Conservation (phyloP, 2,329 filamentous ascomycete species). For the Penicillium sp. region DNA sequence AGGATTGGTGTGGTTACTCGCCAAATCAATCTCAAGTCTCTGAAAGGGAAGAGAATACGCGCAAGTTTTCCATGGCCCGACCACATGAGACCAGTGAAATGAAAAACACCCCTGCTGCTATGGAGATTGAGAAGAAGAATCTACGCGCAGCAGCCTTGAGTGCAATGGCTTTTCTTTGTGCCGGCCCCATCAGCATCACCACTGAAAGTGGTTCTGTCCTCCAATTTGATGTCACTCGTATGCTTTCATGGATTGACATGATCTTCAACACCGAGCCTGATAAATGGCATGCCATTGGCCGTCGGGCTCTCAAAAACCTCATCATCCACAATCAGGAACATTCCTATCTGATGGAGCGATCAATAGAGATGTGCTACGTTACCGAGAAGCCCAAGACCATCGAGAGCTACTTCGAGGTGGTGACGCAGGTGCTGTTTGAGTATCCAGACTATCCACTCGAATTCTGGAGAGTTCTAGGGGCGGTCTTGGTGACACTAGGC, state of each 20-base stretch:
- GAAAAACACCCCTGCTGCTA: constrained; percentile 76
- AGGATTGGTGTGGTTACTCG: constrained; percentile 98
- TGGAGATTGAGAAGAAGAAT: constrained; percentile 96
- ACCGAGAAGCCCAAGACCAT: constrained; percentile 77
- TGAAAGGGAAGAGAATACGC: constrained; percentile 80
- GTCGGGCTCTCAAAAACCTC: constrained; percentile 81
- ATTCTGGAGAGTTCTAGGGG: constrained; percentile 86
- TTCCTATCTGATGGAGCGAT: constrained; percentile 79
- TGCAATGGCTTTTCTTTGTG: constrained; percentile 92
- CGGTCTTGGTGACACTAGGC: constrained; percentile 87
- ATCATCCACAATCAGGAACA: constrained; percentile 88
- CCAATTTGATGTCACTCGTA: constrained; percentile 86
- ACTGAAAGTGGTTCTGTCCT: constrained; percentile 84
- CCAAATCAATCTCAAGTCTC: constrained; percentile 82
- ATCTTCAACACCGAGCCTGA: constrained; percentile 93
- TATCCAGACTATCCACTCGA: constrained; percentile 76
- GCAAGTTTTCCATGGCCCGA: constrained; percentile 76
- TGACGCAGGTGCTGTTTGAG: constrained; percentile 81
- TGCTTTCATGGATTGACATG: constrained; percentile 91
- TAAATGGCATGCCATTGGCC: constrained; percentile 84
- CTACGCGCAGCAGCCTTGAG: constrained; percentile 85
- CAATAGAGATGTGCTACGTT: constrained; percentile 86
- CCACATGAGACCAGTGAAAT: constrained; percentile 70
- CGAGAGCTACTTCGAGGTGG: constrained; percentile 92
- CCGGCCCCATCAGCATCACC: constrained; percentile 74